Percentiles rank a stretch among this genome's conserved stretches.
Conservation (phyloP, 2,329 filamentous ascomycete species). For the Cordyceps tenuipes region DNA sequence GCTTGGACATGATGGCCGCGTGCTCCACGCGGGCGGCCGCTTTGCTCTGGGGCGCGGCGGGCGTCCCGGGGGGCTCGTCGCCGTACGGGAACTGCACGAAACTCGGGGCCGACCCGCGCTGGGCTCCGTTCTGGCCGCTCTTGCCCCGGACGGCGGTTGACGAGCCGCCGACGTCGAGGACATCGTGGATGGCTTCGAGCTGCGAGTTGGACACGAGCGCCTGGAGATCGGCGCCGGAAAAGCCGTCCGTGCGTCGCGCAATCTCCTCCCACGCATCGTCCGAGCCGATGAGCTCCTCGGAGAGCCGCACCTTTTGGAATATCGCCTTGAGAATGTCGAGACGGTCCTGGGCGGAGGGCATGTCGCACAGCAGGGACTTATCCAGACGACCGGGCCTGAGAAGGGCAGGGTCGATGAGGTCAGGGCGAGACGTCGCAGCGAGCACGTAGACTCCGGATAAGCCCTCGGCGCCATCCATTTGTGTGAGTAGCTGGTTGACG, state of each 20-base stretch:
- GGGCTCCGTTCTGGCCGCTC: conserved; percentile 25
- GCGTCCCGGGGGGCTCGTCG: conserved; percentile 33
- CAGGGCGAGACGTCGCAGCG: conserved; percentile 85
- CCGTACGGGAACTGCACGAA: conserved; percentile 85
- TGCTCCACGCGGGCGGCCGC: conserved; percentile 61
- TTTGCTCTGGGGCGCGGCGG: conserved; percentile 37
- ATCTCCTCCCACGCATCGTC: conserved; percentile 59
- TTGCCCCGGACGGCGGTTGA: conserved; percentile 22
- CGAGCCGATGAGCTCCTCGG: conserved; percentile 51
- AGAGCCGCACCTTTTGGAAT: conserved; percentile 71
- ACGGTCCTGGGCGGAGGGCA: conserved; percentile 72
- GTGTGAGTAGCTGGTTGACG: conserved; percentile 94
- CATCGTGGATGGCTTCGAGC: conserved; percentile 91
- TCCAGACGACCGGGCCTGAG: conserved; percentile 86
- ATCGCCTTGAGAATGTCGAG: conserved; percentile 82
- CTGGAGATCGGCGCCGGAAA: conserved; percentile 89
- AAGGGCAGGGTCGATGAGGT: conserved; percentile 90
- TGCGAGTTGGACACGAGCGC: conserved; percentile 94
- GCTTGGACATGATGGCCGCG: conserved; percentile 70
- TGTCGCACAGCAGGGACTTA: conserved; percentile 85
- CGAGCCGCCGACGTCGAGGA: conserved; percentile 52
- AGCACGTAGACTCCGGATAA: conserved; percentile 92
- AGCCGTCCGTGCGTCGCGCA: conserved; percentile 73
- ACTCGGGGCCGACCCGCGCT: conserved; percentile 33
- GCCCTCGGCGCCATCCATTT: conserved; percentile 98